phyloP scores from a whole-genome alignment of 805 yeast genomes.

The Schwanniomyces yamadae region DNA sequence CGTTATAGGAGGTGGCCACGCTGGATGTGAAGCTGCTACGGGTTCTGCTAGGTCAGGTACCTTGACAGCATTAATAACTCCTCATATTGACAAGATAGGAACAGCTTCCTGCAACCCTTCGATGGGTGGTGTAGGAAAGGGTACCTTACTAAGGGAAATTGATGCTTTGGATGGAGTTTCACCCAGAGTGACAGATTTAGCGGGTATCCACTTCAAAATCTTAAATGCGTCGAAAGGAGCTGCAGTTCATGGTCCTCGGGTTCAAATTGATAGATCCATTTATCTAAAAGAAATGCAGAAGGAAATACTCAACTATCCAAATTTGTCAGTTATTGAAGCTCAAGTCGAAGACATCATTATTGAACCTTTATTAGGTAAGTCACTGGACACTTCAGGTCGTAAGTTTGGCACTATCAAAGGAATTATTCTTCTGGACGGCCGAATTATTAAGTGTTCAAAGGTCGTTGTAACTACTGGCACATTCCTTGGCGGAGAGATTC shows the following conservation, averaged over 20 bases:
- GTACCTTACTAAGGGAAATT: slow-evolving; percentile 85
- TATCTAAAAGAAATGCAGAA: slow-evolving; percentile 79
- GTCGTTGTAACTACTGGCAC: slow-evolving; percentile 96
- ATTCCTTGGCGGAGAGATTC: slow-evolving; percentile 90
- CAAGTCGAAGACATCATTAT: slow-evolving; percentile 84
- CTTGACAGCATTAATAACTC: slow-evolving; percentile 71
- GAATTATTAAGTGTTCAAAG: slow-evolving; percentile 54
- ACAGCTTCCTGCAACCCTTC: slow-evolving; percentile 97
- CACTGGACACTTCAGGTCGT: slow-evolving; percentile 37
- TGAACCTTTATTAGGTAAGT: slow-evolving; percentile 28
- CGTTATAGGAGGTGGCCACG: slow-evolving; percentile 97
- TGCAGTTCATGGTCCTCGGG: slow-evolving; percentile 98
- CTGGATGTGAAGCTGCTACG: slow-evolving; percentile 96
- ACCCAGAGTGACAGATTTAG: slow-evolving; percentile 79
- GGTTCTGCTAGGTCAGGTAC: slow-evolving; percentile 88
- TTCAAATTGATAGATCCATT: slow-evolving; percentile 86
- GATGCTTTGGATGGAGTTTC: slow-evolving; percentile 97
- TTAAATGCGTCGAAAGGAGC: slow-evolving; percentile 86
- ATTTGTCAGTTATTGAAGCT: slow-evolving; percentile 63
- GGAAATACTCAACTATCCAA: slow-evolving; percentile 52
- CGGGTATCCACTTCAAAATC: slow-evolving; percentile 89
- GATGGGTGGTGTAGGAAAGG: slow-evolving; percentile 98
- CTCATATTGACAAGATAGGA: slow-evolving; percentile 72
- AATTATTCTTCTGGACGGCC: slow-evolving; percentile 68
- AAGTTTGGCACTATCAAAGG: slow-evolving; percentile 57